Conservation (phyloP, 768 basidiomycete species). For the Exsudoporus frostii region DNA sequence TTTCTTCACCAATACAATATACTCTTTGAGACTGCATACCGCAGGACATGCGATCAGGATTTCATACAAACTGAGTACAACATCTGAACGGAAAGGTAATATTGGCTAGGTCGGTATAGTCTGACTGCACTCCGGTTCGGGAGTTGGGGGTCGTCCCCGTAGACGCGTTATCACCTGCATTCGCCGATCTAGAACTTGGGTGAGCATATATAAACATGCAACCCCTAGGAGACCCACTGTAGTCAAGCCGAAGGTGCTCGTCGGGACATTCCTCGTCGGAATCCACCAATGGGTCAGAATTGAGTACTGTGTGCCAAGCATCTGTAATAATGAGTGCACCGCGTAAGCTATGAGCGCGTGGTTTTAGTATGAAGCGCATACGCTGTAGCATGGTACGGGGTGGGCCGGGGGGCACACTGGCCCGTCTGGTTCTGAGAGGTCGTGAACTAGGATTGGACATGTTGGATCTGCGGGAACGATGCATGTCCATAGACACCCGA, state of each 20-base stretch:
- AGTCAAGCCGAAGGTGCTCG: slow-evolving; percentile 63
- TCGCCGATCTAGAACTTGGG: slow-evolving; percentile 46
- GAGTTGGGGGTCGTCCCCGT: slow-evolving; percentile 56
- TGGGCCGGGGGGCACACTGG: slow-evolving; percentile 27
- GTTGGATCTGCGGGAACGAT: slow-evolving; percentile 23
- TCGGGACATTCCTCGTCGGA: slow-evolving; percentile 72
- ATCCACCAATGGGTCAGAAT: slow-evolving; percentile 68
- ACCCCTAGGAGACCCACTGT: slow-evolving; percentile 40
- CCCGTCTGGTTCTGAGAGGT: slow-evolving; percentile 24
- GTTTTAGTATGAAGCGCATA: slow-evolving; percentile 33
- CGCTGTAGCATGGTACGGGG: slow-evolving; percentile 64
- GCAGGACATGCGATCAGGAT: slow-evolving; percentile 4
- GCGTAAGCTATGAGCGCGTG: slow-evolving; percentile 2
- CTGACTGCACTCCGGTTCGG: slow-evolving; percentile 37
- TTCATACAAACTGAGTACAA: slow-evolving; percentile 4
- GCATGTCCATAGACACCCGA: slow-evolving; percentile 26
- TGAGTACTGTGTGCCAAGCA: slow-evolving; percentile 66
- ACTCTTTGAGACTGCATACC: slow-evolving; percentile 22
- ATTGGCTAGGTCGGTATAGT: slow-evolving; percentile 5
- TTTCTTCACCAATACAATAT: slow-evolving; percentile 23
- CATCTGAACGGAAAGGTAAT: not conserved
- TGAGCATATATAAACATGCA: slow-evolving; percentile 6
- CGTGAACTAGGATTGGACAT: slow-evolving; percentile 20
- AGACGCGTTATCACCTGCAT: slow-evolving; percentile 58
- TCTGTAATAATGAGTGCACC: slow-evolving; percentile 39